phyloP scores from a whole-genome alignment of 345 rosid genomes.

The Luvunga scandens region DNA sequence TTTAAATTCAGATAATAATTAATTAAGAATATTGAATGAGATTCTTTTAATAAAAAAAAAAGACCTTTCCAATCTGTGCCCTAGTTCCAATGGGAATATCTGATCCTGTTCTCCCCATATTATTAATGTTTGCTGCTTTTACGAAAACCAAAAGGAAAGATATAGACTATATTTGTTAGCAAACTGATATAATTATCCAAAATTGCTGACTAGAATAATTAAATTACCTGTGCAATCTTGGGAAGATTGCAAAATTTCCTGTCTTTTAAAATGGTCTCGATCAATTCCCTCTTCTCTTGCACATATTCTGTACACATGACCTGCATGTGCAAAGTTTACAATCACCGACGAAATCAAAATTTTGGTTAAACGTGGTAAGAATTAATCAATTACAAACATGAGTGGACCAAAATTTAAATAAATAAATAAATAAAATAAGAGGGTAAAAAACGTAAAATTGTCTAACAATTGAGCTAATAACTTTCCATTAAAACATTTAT shows the following conservation, averaged over 20 bases:
- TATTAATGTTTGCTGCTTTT: constrained; percentile 39
- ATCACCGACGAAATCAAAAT: too few species aligned
- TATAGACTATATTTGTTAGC: neutral
- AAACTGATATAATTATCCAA: neutral
- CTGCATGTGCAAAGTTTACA: constrained; percentile 23
- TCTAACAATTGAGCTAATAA: too few species aligned
- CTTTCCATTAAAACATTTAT: too few species aligned
- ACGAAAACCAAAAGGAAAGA: neutral
- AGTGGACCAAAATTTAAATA: too few species aligned
- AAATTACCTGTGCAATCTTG: constrained; percentile 51
- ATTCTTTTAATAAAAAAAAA: neutral
- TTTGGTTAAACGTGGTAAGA: too few species aligned
- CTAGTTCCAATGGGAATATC: constrained; percentile 56
- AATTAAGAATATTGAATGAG: neutral
- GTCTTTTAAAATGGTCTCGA: constrained; percentile 46
- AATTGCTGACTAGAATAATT: neutral
- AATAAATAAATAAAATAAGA: too few species aligned
- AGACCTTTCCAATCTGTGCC: constrained; percentile 46
- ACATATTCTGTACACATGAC: constrained; percentile 74
- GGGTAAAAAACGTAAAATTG: too few species aligned
- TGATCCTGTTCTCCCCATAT: constrained; percentile 66
- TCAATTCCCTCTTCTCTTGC: constrained; percentile 68
- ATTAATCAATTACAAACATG: too few species aligned
- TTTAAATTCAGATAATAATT: too few species aligned
- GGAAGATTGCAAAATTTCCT: constrained; percentile 64